Evolutionary conservation across 2,329 filamentous ascomycete genomes (phyloP), one percentile per base, ranked within the genome.

Genomic region (Aureobasidium vineae): DNA sequence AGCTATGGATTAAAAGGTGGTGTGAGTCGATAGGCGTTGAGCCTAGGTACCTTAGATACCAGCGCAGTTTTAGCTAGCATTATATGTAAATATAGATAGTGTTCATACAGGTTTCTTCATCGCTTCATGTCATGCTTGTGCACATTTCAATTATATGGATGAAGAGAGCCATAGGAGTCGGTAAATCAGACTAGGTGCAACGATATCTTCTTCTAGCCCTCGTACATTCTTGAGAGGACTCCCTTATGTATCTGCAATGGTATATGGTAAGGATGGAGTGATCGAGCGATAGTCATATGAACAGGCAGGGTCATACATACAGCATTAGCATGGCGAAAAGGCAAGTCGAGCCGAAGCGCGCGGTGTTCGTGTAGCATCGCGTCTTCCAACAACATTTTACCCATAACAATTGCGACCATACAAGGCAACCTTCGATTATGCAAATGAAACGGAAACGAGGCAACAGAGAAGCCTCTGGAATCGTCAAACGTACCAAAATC

Each of bases 271-370:
- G 28, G 49, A 19, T n/a, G 7, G 26, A 31, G 28, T 13, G 21
- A 16, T 26, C 15, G 19, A 19, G 13, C 13, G 21, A 15, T 16
- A 16, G 13, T 26, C 6, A 33, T 31, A 5, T 11, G 1, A 4
- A 5, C 3, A 11, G 26, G 4, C 49, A 52, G 49, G 49, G 49
- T 52, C 26, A 28, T n/a, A 33, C 16, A 13, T n/a, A n/a, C 49
- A 31, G 28, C 26, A 33, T 33, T 16, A 38, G 2, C 5, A 3
- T 8, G 19, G 1, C 1, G 13, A 19, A 19, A 5, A 49, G 45
- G 59, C 59, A 63, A 63, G n/a, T 52, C 23, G 59, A 52, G 26
- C 33, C 59, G 59, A 63, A 61, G 43, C 59, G 45, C 59, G 45
- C 28, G 7, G 5, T 13, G 23, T 52, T 40, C 59, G 59, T 47